A percentile compares a stretch with the other conserved stretches of the same genome.
phyloP scores from a whole-genome alignment of 495 filamentous ascomycete genomes.

The Talaromyces wortmannii region DNA sequence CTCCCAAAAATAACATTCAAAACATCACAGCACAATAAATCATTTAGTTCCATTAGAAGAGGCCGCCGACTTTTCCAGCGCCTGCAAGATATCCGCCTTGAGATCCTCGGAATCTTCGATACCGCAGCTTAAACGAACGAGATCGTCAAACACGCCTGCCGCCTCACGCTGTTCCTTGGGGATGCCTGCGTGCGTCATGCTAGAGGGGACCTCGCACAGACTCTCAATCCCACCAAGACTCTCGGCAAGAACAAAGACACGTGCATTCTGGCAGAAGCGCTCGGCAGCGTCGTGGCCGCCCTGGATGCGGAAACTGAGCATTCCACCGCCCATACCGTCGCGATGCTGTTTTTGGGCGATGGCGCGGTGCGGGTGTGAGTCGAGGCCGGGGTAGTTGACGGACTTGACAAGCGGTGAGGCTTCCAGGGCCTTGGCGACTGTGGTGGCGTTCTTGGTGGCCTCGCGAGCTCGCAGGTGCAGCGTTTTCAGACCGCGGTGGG shows the following conservation, averaged over 20 bases:
- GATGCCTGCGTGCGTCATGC: conserved; percentile 97
- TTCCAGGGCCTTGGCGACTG: conserved; percentile 71
- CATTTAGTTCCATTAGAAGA: background rate
- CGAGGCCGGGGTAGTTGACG: conserved; percentile 92
- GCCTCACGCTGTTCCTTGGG: conserved; percentile 82
- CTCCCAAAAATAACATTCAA: background rate
- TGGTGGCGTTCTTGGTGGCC: conserved; percentile 72
- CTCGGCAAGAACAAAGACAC: conserved; percentile 91
- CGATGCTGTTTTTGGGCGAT: conserved; percentile 90
- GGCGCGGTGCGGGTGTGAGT: conserved; percentile 75
- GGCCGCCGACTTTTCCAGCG: conserved; percentile 66
- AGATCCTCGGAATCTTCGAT: conserved; percentile 89
- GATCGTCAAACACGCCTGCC: conserved; percentile 92
- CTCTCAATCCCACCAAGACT: conserved; percentile 88
- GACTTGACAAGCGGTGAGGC: conserved; percentile 72
- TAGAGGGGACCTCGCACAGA: conserved; percentile 82
- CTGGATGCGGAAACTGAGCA: conserved; percentile 92
- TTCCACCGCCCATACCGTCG: conserved; percentile 90
- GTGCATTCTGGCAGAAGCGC: conserved; percentile 82
- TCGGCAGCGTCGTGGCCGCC: conserved; percentile 85
- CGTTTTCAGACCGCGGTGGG: conserved; percentile 96
- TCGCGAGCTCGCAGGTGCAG: conserved; percentile 87
- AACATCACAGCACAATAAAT: background rate
- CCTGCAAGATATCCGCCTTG: conserved; percentile 74
- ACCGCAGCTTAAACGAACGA: conserved; percentile 90